Evolutionary conservation across 805 yeast genomes (phyloP), one percentile per base, ranked within the genome.

Genomic region (Wickerhamomyces chambardii): DNA sequence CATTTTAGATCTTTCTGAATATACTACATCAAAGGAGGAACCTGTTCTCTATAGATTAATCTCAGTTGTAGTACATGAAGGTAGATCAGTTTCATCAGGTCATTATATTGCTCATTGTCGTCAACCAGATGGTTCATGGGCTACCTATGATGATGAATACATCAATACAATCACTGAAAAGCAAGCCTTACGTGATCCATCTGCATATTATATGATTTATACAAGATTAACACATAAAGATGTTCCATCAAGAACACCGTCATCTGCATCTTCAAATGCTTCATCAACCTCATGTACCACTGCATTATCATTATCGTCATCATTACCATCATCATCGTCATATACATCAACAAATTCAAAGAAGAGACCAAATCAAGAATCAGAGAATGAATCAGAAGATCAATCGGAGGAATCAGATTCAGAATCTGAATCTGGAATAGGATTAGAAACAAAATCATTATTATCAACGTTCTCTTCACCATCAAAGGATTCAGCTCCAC

Each of bases 101-200:
- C 98, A 92, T 58, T 92, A 92, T 51, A 74, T 87, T 39, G 84
- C 95, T 1, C 86, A 84, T 53, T 84, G 95, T 53, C 73, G 82
- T 42, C 96, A 89, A 58, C 95, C 97, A 1, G 92, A 84, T 58
- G 90, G 87, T 2, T 61, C 81, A 2, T 92, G 97, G 98, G 79
- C 86, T 21, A 79, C 86, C 9, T 92, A 90, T 57, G 97, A 92
- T 54, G 98, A 92, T 55, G 98, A 92, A 50, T 76, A 80, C 50
- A 77, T 85, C 45, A 82, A 84, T 50, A 68, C 66, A 39, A 77
- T 84, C 36, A 68, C 79, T 26, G 92, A 84, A 48, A 67, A 73
- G 37, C 76, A 73, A 31, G 95, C 85, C 4, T 64, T 86, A 43
- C 74, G 75, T 44, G 95, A 90, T 50, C 84, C 90, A 12, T 75